These are phyloP conservation scores for Pseudozyma flocculosa DNA, from an alignment of 1,284 basidiomycete species.

Conservation along the genomic window DNA sequence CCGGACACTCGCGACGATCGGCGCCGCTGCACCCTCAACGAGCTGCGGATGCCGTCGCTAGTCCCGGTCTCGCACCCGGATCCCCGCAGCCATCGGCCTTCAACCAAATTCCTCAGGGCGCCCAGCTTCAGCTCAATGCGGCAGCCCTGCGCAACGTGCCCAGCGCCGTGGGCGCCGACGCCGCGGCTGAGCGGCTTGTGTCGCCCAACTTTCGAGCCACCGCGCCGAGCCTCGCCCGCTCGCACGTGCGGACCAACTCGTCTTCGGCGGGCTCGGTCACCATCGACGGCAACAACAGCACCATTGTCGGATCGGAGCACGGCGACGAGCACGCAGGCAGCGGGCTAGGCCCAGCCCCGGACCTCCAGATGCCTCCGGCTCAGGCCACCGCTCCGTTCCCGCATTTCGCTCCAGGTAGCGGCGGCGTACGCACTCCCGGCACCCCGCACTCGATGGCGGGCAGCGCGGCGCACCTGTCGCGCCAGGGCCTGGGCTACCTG, in stretches of 20 bases:
- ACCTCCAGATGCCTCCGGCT: conserved; percentile 45
- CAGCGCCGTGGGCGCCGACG: conserved; percentile 31
- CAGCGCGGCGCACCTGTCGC: conserved; percentile 4
- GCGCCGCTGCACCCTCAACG: too few species aligned
- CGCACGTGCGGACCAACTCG: conserved; percentile 18
- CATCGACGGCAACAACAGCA: conserved; percentile 30
- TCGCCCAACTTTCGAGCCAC: neutral
- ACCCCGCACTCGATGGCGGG: conserved; percentile 13
- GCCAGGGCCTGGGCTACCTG: neutral
- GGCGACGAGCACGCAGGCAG: conserved; percentile 3
- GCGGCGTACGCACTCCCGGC: neutral
- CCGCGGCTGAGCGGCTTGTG: conserved; percentile 30
- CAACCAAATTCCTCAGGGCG: conserved; percentile 24
- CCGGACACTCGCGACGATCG: too few species aligned
- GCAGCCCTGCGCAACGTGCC: conserved; percentile 43
- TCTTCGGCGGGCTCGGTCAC: conserved; percentile 23
- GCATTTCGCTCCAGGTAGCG: conserved; percentile 13
- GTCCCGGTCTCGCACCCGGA: conserved; percentile 6
- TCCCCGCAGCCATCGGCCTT: conserved; percentile 29
- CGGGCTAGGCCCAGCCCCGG: conserved; percentile 22
- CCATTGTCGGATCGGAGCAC: conserved; percentile 22
- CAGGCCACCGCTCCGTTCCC: conserved; percentile 43
- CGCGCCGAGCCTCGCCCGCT: conserved; percentile 2
- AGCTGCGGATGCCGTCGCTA: too few species aligned
- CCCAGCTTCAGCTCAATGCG: conserved; percentile 44